A percentile compares a stretch with the other conserved stretches of the same genome.
Evolutionary conservation across 495 filamentous ascomycete genomes (phyloP).

Genomic region (Penicillium chermesinum): DNA sequence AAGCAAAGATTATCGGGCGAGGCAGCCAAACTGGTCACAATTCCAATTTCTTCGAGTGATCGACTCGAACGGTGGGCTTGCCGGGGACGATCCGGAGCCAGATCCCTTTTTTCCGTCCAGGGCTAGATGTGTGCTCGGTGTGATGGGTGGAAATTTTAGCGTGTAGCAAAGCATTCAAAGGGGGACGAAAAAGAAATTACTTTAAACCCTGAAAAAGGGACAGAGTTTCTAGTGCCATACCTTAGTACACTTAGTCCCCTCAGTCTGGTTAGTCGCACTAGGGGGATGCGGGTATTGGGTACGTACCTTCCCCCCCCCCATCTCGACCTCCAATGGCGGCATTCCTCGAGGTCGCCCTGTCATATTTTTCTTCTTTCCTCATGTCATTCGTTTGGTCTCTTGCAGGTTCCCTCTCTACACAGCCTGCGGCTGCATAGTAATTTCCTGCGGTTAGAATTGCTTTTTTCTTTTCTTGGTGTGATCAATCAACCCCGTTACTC

Average conservation of each 20-base stretch:
- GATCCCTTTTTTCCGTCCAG: slow-evolving; percentile 19
- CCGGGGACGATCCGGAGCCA: slow-evolving; percentile 28
- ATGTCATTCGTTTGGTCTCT: neutral
- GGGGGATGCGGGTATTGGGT: neutral
- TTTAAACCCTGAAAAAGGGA: neutral
- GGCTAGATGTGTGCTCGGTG: slow-evolving; percentile 1
- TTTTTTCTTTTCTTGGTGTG: slow-evolving; percentile 14
- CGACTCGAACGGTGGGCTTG: slow-evolving; percentile 15
- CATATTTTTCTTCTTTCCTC: slow-evolving; percentile 4
- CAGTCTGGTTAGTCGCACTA: no score
- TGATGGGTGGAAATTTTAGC: slow-evolving; percentile 1
- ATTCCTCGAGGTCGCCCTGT: slow-evolving; percentile 6
- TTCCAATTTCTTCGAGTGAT: slow-evolving; percentile 3
- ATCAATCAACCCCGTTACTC: slow-evolving; percentile 15
- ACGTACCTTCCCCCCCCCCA: neutral
- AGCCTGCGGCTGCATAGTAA: neutral
- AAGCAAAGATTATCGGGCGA: no score
- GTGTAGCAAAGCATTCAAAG: no score
- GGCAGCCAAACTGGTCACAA: neutral
- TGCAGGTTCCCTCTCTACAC: neutral
- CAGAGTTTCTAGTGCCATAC: slow-evolving; percentile 5
- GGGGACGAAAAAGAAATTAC: neutral
- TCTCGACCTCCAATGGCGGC: slow-evolving; percentile 6
- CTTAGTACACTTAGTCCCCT: neutral
- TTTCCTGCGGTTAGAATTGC: slow-evolving; percentile 6